Conservation (phyloP, 2,329 filamentous ascomycete genomes). For the Cucurbitaria berberidis region DNA sequence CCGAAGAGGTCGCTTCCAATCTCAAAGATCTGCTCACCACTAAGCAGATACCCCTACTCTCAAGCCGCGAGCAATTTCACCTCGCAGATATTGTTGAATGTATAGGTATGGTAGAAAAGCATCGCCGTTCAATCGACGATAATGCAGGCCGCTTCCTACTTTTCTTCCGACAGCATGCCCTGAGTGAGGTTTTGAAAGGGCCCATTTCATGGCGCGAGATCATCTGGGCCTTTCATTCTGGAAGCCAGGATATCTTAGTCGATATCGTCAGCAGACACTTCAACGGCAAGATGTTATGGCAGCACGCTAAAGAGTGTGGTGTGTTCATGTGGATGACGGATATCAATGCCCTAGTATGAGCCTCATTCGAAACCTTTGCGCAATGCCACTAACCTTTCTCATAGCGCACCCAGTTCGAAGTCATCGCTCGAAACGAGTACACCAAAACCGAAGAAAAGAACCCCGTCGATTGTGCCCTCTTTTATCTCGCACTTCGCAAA, state of each 20-base stretch:
- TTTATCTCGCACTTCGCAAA: slow-evolving; percentile 88
- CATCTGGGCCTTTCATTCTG: slow-evolving; percentile 83
- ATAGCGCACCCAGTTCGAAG: slow-evolving; percentile 79
- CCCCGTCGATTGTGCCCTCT: slow-evolving; percentile 87
- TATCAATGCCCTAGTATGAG: slow-evolving; percentile 71
- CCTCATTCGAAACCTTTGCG: background rate
- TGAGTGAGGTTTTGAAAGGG: slow-evolving; percentile 68
- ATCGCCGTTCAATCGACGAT: slow-evolving; percentile 86
- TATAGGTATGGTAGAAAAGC: slow-evolving; percentile 80
- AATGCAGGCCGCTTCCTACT: slow-evolving; percentile 88
- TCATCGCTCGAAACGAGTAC: slow-evolving; percentile 92
- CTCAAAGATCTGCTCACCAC: slow-evolving; percentile 80
- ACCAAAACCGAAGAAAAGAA: slow-evolving; percentile 86
- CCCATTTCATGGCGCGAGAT: slow-evolving; percentile 76
- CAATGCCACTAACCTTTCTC: background rate
- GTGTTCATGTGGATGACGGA: slow-evolving; percentile 96
- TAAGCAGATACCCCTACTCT: slow-evolving; percentile 78
- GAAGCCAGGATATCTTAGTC: slow-evolving; percentile 85
- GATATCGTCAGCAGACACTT: slow-evolving; percentile 83
- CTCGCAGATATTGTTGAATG: slow-evolving; percentile 86
- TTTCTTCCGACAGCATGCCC: slow-evolving; percentile 81
- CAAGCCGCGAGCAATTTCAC: slow-evolving; percentile 84
- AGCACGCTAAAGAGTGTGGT: slow-evolving; percentile 82
- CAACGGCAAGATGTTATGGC: slow-evolving; percentile 81
- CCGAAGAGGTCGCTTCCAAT: slow-evolving; percentile 70